Evolutionary conservation across 2,329 filamentous ascomycete genomes (phyloP).

Genomic region (Fusarium irregulare): DNA sequence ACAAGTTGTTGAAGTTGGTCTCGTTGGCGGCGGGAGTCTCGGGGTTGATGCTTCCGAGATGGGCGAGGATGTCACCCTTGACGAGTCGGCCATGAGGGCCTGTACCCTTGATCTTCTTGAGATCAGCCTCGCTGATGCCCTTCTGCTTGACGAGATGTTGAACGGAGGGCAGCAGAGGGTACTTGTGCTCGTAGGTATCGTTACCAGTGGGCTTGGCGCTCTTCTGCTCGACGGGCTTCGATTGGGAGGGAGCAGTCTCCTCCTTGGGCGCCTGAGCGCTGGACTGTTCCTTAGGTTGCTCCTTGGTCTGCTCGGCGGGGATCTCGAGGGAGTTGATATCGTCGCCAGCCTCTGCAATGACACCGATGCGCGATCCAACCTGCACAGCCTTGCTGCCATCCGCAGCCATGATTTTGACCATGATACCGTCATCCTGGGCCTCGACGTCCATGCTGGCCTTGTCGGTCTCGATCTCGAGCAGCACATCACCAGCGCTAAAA

Average conservation of each 20-base stretch:
- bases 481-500: slow-evolving; percentile 84
- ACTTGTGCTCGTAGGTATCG: slow-evolving; percentile 72
- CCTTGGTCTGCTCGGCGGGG: slow-evolving; percentile 70
- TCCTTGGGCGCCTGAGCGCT: slow-evolving; percentile 52
- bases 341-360: slow-evolving; percentile 84
- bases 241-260: slow-evolving; percentile 49
- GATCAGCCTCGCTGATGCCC: slow-evolving; percentile 78
- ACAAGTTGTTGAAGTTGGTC: slow-evolving; percentile 76
- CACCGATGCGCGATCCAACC: slow-evolving; percentile 84
- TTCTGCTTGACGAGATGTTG: slow-evolving; percentile 83
- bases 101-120: slow-evolving; percentile 85
- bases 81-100: slow-evolving; percentile 89
- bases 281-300: slow-evolving; percentile 72
- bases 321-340: slow-evolving; percentile 80
- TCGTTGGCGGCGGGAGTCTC: slow-evolving; percentile 78
- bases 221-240: slow-evolving; percentile 52
- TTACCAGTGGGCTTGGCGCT: slow-evolving; percentile 52
- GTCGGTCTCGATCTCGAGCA: slow-evolving; percentile 93
- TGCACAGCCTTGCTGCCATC: slow-evolving; percentile 81
- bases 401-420: slow-evolving; percentile 82
- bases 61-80: slow-evolving; percentile 95
- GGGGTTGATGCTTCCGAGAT: slow-evolving; percentile 80
- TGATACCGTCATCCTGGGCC: slow-evolving; percentile 86
- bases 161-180: slow-evolving; percentile 86
- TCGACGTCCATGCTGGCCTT: slow-evolving; percentile 97